Base-by-base conservation (phyloP, 176 grass and related monocot genomes). In the Musa beccarii region DNA sequence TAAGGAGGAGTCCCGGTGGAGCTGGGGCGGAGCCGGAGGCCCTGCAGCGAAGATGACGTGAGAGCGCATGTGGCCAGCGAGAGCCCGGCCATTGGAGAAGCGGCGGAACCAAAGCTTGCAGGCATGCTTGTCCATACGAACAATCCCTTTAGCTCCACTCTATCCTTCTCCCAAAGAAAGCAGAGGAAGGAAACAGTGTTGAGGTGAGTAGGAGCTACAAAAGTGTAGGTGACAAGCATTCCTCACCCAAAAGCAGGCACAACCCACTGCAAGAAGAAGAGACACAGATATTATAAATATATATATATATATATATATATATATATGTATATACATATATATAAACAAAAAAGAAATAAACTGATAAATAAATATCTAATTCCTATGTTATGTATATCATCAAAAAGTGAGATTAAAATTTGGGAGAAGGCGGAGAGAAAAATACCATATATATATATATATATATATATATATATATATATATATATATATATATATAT, bases 51-150 rank as follows among this genome's bases (percentile, higher is more conserved):
- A 28, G 23, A 26, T 13, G 53, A 79, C 83, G 83, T 97, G 93
- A 52, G 77, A 88, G 73, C 89, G 85, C 85, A 87, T 93, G 83
- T 97, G 90, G 55, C 90, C 85, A 10, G 84, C 81, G 28, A 97
- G 86, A 51, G 89, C 85, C 34, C 88, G 91, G 76, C 95, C 95
- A 63, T 94, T 94, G 51, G 84, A 79, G 88, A 99, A 99, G 69
- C 83, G 73, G 66, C 95, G 86, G 80, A 83, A 88, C 73, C 95
- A 99, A 66, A 94, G 86, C 86, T 92, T 94, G 91, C 95, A 99
- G 71, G 91, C 78, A 81, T 94, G 84, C 81, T 79, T 82, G 64
- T 89, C 81, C 94, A 93, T 92, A 77, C 65, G 80, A 79, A 73
- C 52, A 43, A 25, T 49, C 84, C 66, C 51, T 86, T 67, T 71